Evolutionary conservation across 2,329 filamentous ascomycete genomes (phyloP).

Genomic region (Aspergillus persii): DNA sequence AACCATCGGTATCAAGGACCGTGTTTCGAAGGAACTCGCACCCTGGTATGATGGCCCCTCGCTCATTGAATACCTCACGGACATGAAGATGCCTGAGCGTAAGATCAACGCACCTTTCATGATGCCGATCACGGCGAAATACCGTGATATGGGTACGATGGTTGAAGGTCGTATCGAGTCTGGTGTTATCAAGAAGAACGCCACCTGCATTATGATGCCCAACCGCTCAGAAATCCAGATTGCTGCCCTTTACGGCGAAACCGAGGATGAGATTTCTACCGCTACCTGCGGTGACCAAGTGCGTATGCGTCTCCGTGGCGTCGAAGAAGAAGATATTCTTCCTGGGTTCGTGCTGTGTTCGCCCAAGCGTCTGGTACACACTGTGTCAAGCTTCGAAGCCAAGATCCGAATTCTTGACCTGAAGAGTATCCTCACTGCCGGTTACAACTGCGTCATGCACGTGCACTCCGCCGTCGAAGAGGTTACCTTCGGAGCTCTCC

Average conservation of each 20-base stretch:
- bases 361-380: conserved; percentile 88
- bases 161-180: conserved; percentile 97
- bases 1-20: conserved; percentile 81
- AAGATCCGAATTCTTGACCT: conserved; percentile 94
- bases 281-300: conserved; percentile 94
- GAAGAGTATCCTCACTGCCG: conserved; percentile 88
- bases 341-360: conserved; percentile 97
- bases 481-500: conserved; percentile 80
- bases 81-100: conserved; percentile 87
- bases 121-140: conserved; percentile 97
- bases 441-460: conserved; percentile 97
- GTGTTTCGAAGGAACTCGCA: conserved; percentile 71
- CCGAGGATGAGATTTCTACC: conserved; percentile 81
- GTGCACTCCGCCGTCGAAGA: conserved; percentile 98
- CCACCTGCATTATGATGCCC: conserved; percentile 89
- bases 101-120: conserved; percentile 98
- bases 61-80: conserved; percentile 90
- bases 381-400: conserved; percentile 84
- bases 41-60: conserved; percentile 89
- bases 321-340: conserved; percentile 95
- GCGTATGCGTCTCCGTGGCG: conserved; percentile 83
- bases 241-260: conserved; percentile 87
- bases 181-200: conserved; percentile 87
- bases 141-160: conserved; percentile 95
- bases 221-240: conserved; percentile 80